Evolutionary conservation across 2,329 filamentous ascomycete genomes (phyloP), one percentile per base, ranked within the genome.

Genomic region (Hypocreales sp.): DNA sequence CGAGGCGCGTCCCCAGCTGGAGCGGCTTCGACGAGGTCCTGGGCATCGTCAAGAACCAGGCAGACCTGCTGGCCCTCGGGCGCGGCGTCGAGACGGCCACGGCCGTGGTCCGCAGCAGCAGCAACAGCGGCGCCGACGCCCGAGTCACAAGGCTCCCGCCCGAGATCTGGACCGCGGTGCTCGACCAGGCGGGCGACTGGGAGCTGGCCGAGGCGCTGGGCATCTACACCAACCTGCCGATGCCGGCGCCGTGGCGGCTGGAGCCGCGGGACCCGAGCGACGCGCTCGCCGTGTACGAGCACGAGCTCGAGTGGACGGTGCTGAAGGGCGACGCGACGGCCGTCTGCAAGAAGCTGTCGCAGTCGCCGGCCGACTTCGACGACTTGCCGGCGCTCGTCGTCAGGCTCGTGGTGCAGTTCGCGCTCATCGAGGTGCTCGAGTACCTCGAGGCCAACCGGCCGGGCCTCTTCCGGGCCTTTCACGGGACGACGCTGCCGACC

Each of bases 391-490:
- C 77, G 3, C 61, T 92, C 2, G 80, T 81, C 20, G 79, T 90
- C 35, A 84, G 86, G 43, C 68, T 93, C 22, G 84, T 93, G 40
- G 83, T 94, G 58, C 84, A 90, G 38, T 94, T 94, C 48, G 80
- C 77, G 22, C 75, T 87, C 39, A 79, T 77, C 11, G 72, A 79
- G 9, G 71, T 93, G 4, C 67, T 95, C 19, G 68, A 70, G 3
- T 84, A 69, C 39, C 55, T 74, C 37, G 70, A 72, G 34, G 54
- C 56, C 24, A 73, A 73, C 40, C 61, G 67, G 8, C 65, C 64
- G 5, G 62, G 92, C 33, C 69, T 94, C 4, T 90, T 92, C 55
- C 84, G 79, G 66, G 73, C 77, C 3, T 90, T 86, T 17, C 86
- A 86, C 45, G 80, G 81, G 24, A 80, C 80, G 23, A 77, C 84